phyloP scores from a whole-genome alignment of 257 asterid genomes.

The Plantago major region DNA sequence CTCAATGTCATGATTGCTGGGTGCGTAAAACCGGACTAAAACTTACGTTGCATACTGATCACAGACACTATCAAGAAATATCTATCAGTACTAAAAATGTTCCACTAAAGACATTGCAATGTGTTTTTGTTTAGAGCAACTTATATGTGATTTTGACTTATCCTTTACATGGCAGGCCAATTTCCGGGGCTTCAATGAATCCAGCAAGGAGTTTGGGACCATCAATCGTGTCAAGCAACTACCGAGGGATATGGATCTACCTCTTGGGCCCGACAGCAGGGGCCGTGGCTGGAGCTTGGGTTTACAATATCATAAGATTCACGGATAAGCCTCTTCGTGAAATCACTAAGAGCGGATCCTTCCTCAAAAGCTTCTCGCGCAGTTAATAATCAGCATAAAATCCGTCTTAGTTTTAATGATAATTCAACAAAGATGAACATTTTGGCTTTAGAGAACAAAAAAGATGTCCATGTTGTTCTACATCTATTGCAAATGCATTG shows the following conservation, averaged over 20 bases:
- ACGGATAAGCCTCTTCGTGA: slow-evolving; percentile 75
- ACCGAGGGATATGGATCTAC: slow-evolving; percentile 64
- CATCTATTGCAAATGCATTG: too few relatives aligned
- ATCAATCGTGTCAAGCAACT: slow-evolving; percentile 57
- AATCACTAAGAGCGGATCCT: slow-evolving; percentile 59
- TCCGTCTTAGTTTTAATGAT: slow-evolving; percentile 5
- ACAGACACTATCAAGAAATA: too few relatives aligned
- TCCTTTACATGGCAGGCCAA: slow-evolving; percentile 42
- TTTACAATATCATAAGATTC: slow-evolving; percentile 65
- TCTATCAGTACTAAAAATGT: too few relatives aligned
- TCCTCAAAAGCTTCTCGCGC: slow-evolving; percentile 37
- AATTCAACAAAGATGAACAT: too few relatives aligned
- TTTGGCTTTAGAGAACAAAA: too few relatives aligned
- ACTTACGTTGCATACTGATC: too few relatives aligned
- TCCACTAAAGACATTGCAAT: too few relatives aligned
- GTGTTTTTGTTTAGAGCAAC: too few relatives aligned
- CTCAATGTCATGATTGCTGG: slow-evolving; percentile 89
- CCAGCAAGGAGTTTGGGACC: slow-evolving; percentile 95
- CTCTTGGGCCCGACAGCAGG: slow-evolving; percentile 68
- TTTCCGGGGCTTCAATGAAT: slow-evolving; percentile 92
- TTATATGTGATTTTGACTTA: background rate
- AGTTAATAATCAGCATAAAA: background rate
- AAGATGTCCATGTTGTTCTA: too few relatives aligned
- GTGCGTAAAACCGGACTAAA: slow-evolving; percentile 25
- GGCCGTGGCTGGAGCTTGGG: slow-evolving; percentile 79